phyloP scores from a whole-genome alignment of 768 basidiomycete species.

The Naganishia antarctica region DNA sequence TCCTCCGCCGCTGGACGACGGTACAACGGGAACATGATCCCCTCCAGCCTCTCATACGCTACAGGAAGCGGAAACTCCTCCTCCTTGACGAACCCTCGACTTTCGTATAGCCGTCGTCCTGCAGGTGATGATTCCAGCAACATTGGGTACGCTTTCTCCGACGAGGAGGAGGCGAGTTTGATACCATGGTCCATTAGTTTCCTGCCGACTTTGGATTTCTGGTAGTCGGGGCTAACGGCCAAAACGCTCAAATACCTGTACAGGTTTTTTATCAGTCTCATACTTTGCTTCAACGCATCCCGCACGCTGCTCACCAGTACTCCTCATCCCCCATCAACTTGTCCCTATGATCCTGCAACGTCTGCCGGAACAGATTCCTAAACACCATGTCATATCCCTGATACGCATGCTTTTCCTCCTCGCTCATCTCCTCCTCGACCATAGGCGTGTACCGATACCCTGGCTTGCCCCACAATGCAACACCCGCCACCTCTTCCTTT shows the following conservation, averaged over 20 bases:
- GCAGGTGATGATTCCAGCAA: constrained; percentile 15
- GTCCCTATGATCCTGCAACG: constrained; percentile 10
- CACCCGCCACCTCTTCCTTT: neutral
- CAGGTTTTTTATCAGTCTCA: too few species aligned
- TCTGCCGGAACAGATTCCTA: constrained; percentile 8
- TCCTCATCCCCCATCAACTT: constrained; percentile 7
- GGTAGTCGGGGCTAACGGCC: constrained; percentile 20
- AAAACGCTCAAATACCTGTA: constrained; percentile 26
- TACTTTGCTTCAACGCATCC: neutral
- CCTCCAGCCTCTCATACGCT: constrained; percentile 3
- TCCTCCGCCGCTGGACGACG: neutral
- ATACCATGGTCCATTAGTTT: constrained; percentile 22
- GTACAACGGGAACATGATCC: constrained; percentile 7
- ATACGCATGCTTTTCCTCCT: constrained; percentile 8
- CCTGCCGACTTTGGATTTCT: constrained; percentile 17
- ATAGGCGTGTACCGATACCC: constrained; percentile 1
- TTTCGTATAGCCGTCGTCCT: constrained; percentile 17
- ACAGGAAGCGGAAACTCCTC: constrained; percentile 10
- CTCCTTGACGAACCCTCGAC: constrained; percentile 24
- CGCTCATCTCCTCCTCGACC: neutral
- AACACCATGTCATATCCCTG: neutral
- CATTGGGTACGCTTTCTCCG: neutral
- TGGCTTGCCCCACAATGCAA: constrained; percentile 9
- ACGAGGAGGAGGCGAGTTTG: neutral
- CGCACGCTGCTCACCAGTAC: constrained; percentile 3